Evolutionary conservation across 2,329 filamentous ascomycete genomes (phyloP).

Genomic region (Diaporthe amygdali): DNA sequence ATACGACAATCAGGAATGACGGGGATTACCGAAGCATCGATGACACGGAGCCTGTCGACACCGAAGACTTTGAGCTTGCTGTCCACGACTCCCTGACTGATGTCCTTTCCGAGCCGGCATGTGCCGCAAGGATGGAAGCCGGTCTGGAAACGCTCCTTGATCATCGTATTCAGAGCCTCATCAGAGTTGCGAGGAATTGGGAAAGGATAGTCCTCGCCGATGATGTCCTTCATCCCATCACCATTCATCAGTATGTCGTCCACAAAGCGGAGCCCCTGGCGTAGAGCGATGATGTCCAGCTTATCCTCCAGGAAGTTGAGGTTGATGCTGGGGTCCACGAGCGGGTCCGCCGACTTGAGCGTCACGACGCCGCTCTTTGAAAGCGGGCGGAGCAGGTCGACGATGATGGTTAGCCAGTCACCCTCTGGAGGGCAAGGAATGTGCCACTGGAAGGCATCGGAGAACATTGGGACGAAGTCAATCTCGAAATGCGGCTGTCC

Average conservation of each 20-base stretch:
- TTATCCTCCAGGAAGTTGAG: constrained; percentile 65
- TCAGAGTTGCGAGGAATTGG: constrained; percentile 61
- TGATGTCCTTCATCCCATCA: constrained; percentile 60
- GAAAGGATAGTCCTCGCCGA: constrained; percentile 63
- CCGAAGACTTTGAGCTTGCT: constrained; percentile 57
- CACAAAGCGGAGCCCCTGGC: constrained; percentile 60
- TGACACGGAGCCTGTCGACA: constrained; percentile 56
- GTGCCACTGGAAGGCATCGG: constrained; percentile 54
- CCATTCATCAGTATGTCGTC: constrained; percentile 64
- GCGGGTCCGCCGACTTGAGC: constrained; percentile 60
- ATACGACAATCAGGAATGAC: constrained; percentile 62
- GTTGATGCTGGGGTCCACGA: constrained; percentile 62
- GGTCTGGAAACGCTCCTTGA: constrained; percentile 65
- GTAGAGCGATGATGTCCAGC: constrained; percentile 61
- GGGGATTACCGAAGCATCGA: constrained; percentile 62
- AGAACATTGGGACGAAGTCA: constrained; percentile 66
- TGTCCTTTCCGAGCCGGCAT: constrained; percentile 54
- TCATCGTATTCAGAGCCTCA: constrained; percentile 58
- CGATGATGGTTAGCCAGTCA: constrained; percentile 61
- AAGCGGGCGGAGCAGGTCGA: constrained; percentile 48
- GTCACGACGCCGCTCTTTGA: constrained; percentile 57
- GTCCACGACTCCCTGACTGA: constrained; percentile 59
- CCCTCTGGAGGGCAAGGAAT: constrained; percentile 47
- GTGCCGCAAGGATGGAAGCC: constrained; percentile 64
- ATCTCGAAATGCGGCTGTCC: constrained; percentile 67